Evolutionary conservation across 1,139 yeast species (phyloP), one percentile per base, ranked within the genome.

Genomic region (Martiniozyma asiatica): DNA sequence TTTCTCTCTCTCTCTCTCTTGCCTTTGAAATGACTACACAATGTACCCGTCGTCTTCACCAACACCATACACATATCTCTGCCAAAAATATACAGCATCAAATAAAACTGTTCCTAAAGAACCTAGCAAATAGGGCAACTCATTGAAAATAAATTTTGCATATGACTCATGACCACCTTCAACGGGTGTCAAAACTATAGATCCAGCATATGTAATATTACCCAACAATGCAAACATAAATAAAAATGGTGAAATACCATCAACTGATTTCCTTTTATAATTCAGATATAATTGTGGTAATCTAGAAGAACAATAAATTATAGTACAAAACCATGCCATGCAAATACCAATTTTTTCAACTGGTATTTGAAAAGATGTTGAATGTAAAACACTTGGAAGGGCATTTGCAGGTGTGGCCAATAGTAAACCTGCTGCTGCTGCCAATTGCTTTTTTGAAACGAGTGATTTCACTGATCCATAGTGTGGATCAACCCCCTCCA

Each of bases 271-370:
- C 28, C 95, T 61, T 35, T 59, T 47, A 50, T 71, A 78, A 55
- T 87, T 87, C 50, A 80, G 84, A 51, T 68, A 61, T 30, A 87
- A 59, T 50, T 87, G 97, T 1, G 97, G 97, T 31, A 84, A 55
- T 38, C 97, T 63, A 1, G 95, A 81, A 9, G 73, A 59, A 34
- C 84, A 65, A 48, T 87, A 87, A 32, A 81, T 73, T 6, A 57
- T 44, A 0, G 94, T 81, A 41, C 94, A 84, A 5, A 67, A 48
- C 93, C 95, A 87, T 0, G 96, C 89, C 30, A 79, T 58, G 0
- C 65, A 32, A 3, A 59, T 43, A 0, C 93, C 94, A 5, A 44
- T n/a, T n/a, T 4, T 15, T 9, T 21, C 27, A 5, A 8, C n/a
- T n/a, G n/a, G n/a, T n/a, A n/a, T n/a, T n/a, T n/a, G n/a, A n/a